Percentiles rank a stretch among this genome's conserved stretches.
Conservation (phyloP, 2,329 filamentous ascomycete species). For the Fusarium sp. region DNA sequence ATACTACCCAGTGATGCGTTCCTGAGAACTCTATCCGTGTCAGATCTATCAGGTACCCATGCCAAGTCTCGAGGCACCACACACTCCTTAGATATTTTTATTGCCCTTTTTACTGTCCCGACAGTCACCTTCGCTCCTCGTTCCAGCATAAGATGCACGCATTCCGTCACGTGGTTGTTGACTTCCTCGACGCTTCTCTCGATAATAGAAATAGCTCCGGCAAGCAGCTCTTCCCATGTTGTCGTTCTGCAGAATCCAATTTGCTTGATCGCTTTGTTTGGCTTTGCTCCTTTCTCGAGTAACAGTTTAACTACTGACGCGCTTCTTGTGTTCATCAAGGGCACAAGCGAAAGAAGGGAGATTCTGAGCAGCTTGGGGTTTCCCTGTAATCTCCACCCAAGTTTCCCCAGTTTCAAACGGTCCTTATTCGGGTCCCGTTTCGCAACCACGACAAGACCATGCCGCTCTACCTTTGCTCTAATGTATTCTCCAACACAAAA, state of each 20-base stretch:
- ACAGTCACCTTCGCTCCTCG: neutral
- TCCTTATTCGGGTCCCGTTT: neutral
- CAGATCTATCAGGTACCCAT: rapidly evolving
- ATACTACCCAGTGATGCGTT: rapidly evolving
- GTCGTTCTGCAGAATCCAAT: neutral
- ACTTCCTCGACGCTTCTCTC: rapidly evolving
- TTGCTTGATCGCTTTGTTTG: neutral
- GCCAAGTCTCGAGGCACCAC: rapidly evolving
- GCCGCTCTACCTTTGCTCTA: neutral
- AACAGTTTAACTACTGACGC: neutral
- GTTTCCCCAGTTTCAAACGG: rapidly evolving
- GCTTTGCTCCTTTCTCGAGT: neutral
- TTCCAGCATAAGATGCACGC: neutral
- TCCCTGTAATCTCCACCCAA: neutral
- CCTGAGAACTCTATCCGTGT: rapidly evolving
- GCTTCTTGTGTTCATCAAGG: rapidly evolving
- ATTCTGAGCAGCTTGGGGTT: neutral
- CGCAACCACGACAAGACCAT: neutral
- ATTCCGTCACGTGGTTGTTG: neutral
- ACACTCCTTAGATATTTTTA: neutral
- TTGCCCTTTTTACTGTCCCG: neutral
- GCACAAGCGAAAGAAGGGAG: neutral
- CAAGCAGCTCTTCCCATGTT: neutral
- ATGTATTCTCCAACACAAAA: neutral
- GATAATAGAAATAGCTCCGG: neutral